Conservation (phyloP, 192 early-diverging fungal genomes). For the Mortierella hygrophila region DNA sequence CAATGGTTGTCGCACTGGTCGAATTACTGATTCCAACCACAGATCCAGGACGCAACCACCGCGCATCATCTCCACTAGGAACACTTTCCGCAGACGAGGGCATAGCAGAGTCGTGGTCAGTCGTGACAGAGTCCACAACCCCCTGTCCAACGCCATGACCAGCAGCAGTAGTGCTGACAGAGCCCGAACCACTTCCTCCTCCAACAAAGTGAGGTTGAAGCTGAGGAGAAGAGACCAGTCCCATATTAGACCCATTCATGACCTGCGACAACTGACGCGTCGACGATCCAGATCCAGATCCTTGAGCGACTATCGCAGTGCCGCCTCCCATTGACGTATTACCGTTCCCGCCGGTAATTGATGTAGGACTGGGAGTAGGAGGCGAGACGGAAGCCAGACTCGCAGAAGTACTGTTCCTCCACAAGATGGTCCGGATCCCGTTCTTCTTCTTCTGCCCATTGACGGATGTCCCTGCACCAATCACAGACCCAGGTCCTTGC, state of each 20-base stretch:
- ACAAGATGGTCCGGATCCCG: constrained; percentile 37
- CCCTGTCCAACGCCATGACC: constrained; percentile 1
- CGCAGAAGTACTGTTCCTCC: constrained; percentile 43
- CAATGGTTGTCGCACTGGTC: constrained; percentile 17
- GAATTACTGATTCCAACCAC: constrained; percentile 16
- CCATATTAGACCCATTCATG: constrained; percentile 25
- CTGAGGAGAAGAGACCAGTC: neutral
- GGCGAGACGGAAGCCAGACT: constrained; percentile 33
- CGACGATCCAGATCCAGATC: neutral
- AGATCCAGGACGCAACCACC: neutral
- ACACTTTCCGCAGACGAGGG: neutral
- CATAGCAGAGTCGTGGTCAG: neutral
- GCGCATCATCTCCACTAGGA: neutral
- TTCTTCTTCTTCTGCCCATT: constrained; percentile 27
- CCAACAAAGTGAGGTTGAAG: neutral
- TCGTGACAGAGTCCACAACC: constrained; percentile 1
- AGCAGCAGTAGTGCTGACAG: constrained; percentile 7
- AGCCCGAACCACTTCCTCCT: neutral
- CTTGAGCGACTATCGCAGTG: neutral
- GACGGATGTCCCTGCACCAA: neutral
- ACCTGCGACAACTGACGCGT: constrained; percentile 30
- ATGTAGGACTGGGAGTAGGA: neutral
- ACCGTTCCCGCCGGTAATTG: neutral
- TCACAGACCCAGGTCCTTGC: constrained; percentile 7
- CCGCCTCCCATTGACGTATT: neutral